Conservation (phyloP, 2,329 filamentous ascomycete genomes). For the Neonectria ditissima region DNA sequence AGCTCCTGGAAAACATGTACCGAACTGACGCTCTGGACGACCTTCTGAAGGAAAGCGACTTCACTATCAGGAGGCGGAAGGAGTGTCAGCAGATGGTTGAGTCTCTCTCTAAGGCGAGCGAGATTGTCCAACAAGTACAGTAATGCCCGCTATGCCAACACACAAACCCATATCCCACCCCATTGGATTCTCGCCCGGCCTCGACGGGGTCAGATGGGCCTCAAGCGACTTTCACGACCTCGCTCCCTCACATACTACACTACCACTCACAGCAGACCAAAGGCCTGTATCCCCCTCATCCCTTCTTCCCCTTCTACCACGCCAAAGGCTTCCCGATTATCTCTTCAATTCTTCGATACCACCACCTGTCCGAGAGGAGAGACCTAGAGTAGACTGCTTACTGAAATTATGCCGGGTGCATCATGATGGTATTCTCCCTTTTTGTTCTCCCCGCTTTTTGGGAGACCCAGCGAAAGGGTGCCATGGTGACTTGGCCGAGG, state of each 20-base stretch:
- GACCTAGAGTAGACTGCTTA: constrained; percentile 52
- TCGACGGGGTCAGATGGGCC: constrained; percentile 26
- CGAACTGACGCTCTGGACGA: constrained; percentile 90
- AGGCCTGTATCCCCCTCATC: constrained; percentile 4
- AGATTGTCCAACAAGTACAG: constrained; percentile 90
- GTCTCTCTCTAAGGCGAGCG: constrained; percentile 86
- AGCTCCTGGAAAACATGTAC: constrained; percentile 98
- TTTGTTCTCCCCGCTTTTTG: neutral
- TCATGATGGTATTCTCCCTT: constrained; percentile 24
- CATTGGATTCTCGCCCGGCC: constrained; percentile 30
- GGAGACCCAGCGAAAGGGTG: constrained; percentile 7
- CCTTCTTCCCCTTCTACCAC: neutral
- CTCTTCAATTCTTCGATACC: constrained; percentile 53
- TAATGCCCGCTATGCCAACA: constrained; percentile 48
- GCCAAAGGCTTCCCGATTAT: constrained; percentile 32
- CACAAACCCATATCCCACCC: constrained; percentile 4
- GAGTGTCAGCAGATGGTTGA: constrained; percentile 99
- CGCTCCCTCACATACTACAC: constrained; percentile 22
- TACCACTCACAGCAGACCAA: constrained; percentile 16
- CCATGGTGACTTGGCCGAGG: neutral
- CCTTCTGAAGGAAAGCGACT: constrained; percentile 96
- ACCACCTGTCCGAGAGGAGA: constrained; percentile 45
- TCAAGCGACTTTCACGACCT: constrained; percentile 27
- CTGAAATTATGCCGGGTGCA: constrained; percentile 44
- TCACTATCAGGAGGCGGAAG: constrained; percentile 93